Base-by-base conservation (phyloP, 2,329 filamentous ascomycete genomes). In the Volutella citrinella region DNA sequence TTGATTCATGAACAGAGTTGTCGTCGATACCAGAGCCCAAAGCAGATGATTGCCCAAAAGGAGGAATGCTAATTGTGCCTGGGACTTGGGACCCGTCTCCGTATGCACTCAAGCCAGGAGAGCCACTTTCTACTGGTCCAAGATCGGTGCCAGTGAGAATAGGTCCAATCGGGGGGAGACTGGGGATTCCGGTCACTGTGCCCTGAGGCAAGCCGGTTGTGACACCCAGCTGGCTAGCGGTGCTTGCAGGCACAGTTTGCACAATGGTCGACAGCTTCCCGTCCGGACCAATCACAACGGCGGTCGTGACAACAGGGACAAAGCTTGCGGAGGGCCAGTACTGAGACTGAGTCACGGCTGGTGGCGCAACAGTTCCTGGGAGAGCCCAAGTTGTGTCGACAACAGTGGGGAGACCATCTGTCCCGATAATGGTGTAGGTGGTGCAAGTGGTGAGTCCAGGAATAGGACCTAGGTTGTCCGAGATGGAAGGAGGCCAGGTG, bases 321-420 rank as follows among this genome's bases (percentile, higher is more conserved):
- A 42, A 38, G 10, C 32, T 19, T 17, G 13, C 10, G 22, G 25
- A 10, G 38, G 37, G 12, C 34, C 30, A 13, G 44, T 38, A 18
- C 24, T 20, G 26, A 43, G 11, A 45, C 41, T 13, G 30, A 30
- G 7, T 36, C 47, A 16, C 48, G 46, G n/a, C n/a, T n/a, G n/a
- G n/a, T n/a, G n/a, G n/a, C n/a, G n/a, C n/a, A n/a, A n/a, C n/a
- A n/a, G n/a, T n/a, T n/a, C n/a, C n/a, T n/a, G n/a, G n/a, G n/a
- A n/a, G n/a, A 9, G 53, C 37, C 34, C 57, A 47, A 4, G 59
- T 63, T 8, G 59, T 49, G 14, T 61, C 55, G 7, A 58, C 34
- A 17, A 55, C 31, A 4, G 56, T 61, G 18, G 54, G 48, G 19
- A 48, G 40, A 5, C 53, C 53, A 37, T 60, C 51, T 9, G 47